Evolutionary conservation across 2,329 filamentous ascomycete genomes (phyloP).

Genomic region (Aspergillus sp.): DNA sequence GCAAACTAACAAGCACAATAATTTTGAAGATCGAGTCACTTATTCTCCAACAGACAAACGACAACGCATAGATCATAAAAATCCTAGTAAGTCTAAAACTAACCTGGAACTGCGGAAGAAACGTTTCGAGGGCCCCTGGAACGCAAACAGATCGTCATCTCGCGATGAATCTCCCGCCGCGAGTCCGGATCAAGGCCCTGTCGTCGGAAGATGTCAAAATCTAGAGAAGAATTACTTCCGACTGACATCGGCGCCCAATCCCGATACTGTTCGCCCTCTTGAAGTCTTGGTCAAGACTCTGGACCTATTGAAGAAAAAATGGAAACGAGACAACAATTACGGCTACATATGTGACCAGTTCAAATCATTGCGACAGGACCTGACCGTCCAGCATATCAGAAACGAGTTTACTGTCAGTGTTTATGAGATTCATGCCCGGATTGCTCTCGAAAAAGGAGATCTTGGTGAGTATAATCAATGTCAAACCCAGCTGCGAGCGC

Average conservation of each 20-base stretch:
- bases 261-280: constrained; percentile 84
- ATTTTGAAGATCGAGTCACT: constrained; percentile 74
- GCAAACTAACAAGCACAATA: constrained; percentile 62
- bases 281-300: constrained; percentile 77
- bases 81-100: constrained; percentile 84
- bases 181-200: constrained; percentile 59
- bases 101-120: constrained; percentile 84
- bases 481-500: constrained; percentile 90
- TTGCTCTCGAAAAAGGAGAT: constrained; percentile 96
- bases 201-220: constrained; percentile 78
- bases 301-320: constrained; percentile 88
- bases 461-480: constrained; percentile 99
- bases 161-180: constrained; percentile 50
- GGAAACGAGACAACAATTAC: constrained; percentile 91
- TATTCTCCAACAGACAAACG: constrained; percentile 56
- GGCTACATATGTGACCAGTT: constrained; percentile 98
- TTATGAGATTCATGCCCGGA: constrained; percentile 96
- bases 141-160: constrained; percentile 40
- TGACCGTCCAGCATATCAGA: constrained; percentile 96
- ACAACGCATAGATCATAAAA: constrained; percentile 51
- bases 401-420: constrained; percentile 95
- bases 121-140: constrained; percentile 67
- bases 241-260: constrained; percentile 83
- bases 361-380: constrained; percentile 95
- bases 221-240: constrained; percentile 95